Percentiles rank a stretch among this genome's conserved stretches.
phyloP scores from a whole-genome alignment of 345 rosid genomes.

The Litchi chinensis region DNA sequence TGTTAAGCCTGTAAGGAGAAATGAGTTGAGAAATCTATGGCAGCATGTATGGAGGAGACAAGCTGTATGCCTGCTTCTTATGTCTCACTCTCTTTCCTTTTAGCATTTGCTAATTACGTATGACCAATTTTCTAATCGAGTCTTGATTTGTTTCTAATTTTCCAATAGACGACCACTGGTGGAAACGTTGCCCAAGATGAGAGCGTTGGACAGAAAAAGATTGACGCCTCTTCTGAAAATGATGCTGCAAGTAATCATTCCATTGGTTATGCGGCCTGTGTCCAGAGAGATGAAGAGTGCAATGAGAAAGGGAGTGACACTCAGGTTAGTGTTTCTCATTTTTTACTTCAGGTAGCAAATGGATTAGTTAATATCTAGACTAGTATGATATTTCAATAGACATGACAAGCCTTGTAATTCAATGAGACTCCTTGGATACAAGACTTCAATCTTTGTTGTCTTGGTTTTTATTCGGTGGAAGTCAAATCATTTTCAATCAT shows the following conservation, averaged over 20 bases:
- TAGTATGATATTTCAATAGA: neutral
- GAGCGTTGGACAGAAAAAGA: constrained; percentile 70
- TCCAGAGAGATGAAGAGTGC: constrained; percentile 42
- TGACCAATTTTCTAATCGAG: constrained; percentile 18
- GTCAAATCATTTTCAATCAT: neutral
- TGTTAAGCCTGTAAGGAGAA: constrained; percentile 91
- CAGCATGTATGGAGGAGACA: constrained; percentile 99
- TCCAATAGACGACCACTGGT: constrained; percentile 41
- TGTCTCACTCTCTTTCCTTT: constrained; percentile 4
- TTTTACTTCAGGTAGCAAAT: constrained; percentile 1
- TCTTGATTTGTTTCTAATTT: constrained; percentile 29
- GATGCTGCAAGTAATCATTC: constrained; percentile 56
- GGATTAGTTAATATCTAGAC: neutral
- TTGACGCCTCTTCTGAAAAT: constrained; percentile 74
- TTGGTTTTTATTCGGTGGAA: neutral
- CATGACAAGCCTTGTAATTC: neutral
- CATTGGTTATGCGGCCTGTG: constrained; percentile 46
- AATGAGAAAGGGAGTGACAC: constrained; percentile 66
- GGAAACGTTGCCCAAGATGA: constrained; percentile 57
- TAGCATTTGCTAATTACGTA: neutral
- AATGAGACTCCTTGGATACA: neutral
- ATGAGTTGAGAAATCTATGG: constrained; percentile 92
- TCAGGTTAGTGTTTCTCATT: constrained; percentile 55
- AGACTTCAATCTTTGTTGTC: neutral
- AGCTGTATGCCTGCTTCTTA: constrained; percentile 51